Conservation (phyloP, 148 eudicot species). For the Linanthus parryae region DNA sequence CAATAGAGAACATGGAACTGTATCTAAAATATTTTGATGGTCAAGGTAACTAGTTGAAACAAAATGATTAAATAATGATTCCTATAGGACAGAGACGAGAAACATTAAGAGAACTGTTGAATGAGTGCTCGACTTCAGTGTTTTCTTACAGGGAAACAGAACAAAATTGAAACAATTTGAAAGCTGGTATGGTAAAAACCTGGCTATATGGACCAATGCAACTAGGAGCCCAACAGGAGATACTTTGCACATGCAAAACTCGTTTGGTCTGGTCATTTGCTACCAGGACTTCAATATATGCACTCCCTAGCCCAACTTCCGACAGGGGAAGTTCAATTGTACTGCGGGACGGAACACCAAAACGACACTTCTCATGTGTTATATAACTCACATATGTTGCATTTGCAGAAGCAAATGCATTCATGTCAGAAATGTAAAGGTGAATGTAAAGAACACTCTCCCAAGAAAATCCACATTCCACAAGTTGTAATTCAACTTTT, state of each 20-base stretch:
- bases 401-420: slow-evolving; percentile 71
- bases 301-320: slow-evolving; percentile 69
- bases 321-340: slow-evolving; percentile 79
- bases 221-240: slow-evolving; percentile 98
- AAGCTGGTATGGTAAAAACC: slow-evolving; percentile 31
- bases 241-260: slow-evolving; percentile 97
- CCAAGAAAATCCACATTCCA: slow-evolving; percentile 58
- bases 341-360: slow-evolving; percentile 96
- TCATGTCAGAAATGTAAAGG: slow-evolving; percentile 79
- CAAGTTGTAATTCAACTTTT: slow-evolving; percentile 57
- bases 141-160: too few relatives aligned
- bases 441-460: slow-evolving; percentile 79
- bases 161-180: neutral
- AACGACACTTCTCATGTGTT: slow-evolving; percentile 83
- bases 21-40: too few relatives aligned
- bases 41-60: too few relatives aligned
- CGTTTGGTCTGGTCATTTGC: slow-evolving; percentile 62
- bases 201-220: slow-evolving; percentile 98
- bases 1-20: too few relatives aligned
- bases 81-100: too few relatives aligned
- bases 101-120: too few relatives aligned
- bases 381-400: slow-evolving; percentile 80
- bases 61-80: too few relatives aligned
- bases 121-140: too few relatives aligned
- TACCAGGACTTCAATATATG: slow-evolving; percentile 78